phyloP scores from a whole-genome alignment of 2,329 filamentous ascomycete species.

The Monilinia laxa region DNA sequence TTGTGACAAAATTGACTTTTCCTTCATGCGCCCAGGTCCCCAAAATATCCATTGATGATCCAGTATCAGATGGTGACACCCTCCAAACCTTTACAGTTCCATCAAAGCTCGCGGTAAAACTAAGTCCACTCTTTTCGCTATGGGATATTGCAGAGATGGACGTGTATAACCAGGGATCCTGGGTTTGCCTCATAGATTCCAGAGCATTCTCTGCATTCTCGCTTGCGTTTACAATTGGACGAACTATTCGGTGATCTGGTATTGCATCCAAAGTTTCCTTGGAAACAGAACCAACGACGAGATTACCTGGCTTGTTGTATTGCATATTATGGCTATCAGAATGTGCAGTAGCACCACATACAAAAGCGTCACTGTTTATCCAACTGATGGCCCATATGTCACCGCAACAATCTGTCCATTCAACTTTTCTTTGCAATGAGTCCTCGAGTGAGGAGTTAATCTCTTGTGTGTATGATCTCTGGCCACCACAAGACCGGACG shows the following conservation, averaged over 20 bases:
- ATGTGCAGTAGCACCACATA: conserved; percentile 63
- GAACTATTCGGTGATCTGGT: conserved; percentile 56
- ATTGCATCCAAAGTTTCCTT: conserved; percentile 50
- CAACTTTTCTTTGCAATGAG: conserved; percentile 48
- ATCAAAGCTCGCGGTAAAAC: conserved; percentile 63
- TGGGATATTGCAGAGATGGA: conserved; percentile 63
- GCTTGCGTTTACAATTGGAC: conserved; percentile 47
- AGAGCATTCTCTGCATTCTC: conserved; percentile 55
- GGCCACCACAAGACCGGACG: conserved; percentile 25
- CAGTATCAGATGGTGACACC: conserved; percentile 41
- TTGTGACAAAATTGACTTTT: conserved; percentile 62
- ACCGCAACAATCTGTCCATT: conserved; percentile 62
- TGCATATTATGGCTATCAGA: conserved; percentile 64
- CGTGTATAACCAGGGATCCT: conserved; percentile 63
- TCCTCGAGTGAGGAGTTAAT: conserved; percentile 47
- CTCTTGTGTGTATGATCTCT: conserved; percentile 30
- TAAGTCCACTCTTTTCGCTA: conserved; percentile 46
- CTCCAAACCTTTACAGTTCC: conserved; percentile 60
- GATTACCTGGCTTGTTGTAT: conserved; percentile 64
- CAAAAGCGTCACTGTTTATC: conserved; percentile 52
- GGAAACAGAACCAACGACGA: conserved; percentile 54
- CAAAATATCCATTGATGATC: conserved; percentile 45
- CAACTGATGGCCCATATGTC: conserved; percentile 60
- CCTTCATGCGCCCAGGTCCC: conserved; percentile 57
- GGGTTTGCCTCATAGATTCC: conserved; percentile 56